Evolutionary conservation across 176 grass and related monocot species (phyloP).

Genomic region (Paspalum notatum): DNA sequence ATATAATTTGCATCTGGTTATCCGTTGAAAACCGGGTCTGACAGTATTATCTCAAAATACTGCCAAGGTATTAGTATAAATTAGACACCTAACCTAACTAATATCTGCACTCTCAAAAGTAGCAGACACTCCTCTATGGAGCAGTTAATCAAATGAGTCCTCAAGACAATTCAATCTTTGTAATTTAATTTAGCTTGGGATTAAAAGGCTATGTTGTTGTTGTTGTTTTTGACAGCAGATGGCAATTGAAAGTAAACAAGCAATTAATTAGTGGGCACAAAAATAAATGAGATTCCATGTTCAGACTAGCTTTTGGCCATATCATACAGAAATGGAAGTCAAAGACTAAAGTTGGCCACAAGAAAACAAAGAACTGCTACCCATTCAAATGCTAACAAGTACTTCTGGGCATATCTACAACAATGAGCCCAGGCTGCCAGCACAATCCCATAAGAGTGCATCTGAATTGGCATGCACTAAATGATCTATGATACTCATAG

Average conservation of each 20-base stretch:
- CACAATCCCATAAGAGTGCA: background rate
- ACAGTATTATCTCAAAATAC: constrained; percentile 39
- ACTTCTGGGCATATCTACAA: background rate
- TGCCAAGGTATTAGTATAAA: constrained; percentile 42
- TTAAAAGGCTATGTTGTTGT: too few species aligned
- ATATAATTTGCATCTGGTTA: too few species aligned
- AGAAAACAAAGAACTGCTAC: background rate
- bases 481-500: background rate
- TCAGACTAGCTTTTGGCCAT: background rate
- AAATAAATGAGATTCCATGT: constrained; percentile 6
- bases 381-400: background rate
- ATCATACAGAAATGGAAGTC: background rate
- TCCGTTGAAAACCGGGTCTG: too few species aligned
- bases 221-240: background rate
- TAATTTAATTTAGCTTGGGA: constrained; percentile 1
- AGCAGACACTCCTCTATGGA: background rate
- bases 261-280: background rate
- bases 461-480: background rate
- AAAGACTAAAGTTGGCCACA: background rate
- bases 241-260: background rate
- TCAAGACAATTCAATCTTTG: background rate
- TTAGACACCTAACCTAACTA: constrained; percentile 5
- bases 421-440: background rate
- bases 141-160: background rate
- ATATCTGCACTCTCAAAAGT: constrained; percentile 6